Percentiles rank a stretch among this genome's conserved stretches.
These are phyloP conservation scores for Pythium vanterpoolii DNA, from an alignment of 352 stramenopile species.

Conservation along the genomic window DNA sequence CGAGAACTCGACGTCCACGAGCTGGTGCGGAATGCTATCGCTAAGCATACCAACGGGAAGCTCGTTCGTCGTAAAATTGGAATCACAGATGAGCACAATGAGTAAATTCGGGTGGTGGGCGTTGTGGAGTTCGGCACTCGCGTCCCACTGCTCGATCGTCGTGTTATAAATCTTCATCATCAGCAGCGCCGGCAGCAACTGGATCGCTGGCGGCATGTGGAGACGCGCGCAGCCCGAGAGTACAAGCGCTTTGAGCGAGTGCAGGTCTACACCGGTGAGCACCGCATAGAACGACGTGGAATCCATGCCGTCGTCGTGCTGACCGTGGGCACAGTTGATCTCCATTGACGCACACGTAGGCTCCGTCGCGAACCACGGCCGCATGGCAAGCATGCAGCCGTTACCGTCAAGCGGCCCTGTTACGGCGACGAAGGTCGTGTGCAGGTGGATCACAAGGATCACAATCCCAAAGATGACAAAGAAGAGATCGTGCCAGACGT, in stretches of 20 bases:
- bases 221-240: conserved; percentile 23
- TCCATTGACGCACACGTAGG: conserved; percentile 16
- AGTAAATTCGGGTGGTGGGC: conserved; percentile 8
- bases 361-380: conserved; percentile 16
- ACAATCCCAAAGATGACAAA: conserved; percentile 8
- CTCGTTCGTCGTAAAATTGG: conserved; percentile 1
- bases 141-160: conserved; percentile 21
- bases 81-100: conserved; percentile 12
- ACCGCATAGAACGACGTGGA: background rate
- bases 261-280: background rate
- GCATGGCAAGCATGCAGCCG: conserved; percentile 14
- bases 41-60: conserved; percentile 3
- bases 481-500: background rate
- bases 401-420: background rate
- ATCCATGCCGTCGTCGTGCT: background rate
- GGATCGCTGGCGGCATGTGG: conserved; percentile 11
- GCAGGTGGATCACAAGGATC: conserved; percentile 14
- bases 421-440: conserved; percentile 1
- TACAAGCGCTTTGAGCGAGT: conserved; percentile 5
- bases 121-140: conserved; percentile 4
- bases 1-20: conserved; percentile 17
- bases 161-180: conserved; percentile 27
- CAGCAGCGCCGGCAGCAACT: conserved; percentile 2
- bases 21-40: background rate
- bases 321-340: conserved; percentile 14